Percentiles rank a stretch among this genome's conserved stretches.
These are phyloP conservation scores for Sphagnurus paluster DNA, from an alignment of 1,284 basidiomycete genomes.

Conservation along the genomic window DNA sequence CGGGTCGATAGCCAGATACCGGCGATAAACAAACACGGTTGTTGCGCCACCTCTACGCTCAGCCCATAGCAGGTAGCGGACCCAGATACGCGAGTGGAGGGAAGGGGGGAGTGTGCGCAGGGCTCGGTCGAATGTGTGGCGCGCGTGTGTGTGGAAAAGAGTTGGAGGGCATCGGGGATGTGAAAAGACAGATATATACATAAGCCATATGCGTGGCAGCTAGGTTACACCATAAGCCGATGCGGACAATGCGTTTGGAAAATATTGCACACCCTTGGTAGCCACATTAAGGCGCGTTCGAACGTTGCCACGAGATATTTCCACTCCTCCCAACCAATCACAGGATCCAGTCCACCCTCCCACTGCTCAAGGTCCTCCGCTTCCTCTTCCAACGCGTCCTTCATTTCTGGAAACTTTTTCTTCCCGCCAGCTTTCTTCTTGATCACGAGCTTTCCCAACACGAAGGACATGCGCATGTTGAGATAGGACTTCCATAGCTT, in stretches of 20 bases:
- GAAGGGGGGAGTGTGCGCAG: slow-evolving; percentile 92
- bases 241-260: slow-evolving; percentile 4
- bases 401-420: slow-evolving; percentile 88
- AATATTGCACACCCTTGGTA: slow-evolving; percentile 72
- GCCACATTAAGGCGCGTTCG: slow-evolving; percentile 92
- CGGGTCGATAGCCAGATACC: slow-evolving; percentile 87
- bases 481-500: slow-evolving; percentile 97
- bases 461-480: slow-evolving; percentile 80
- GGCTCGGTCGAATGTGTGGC: slow-evolving; percentile 93
- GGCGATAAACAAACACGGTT: slow-evolving; percentile 85
- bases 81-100: slow-evolving; percentile 94
- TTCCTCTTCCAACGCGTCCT: slow-evolving; percentile 86
- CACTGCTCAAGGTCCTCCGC: slow-evolving; percentile 77
- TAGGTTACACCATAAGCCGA: slow-evolving; percentile 31
- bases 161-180: slow-evolving; percentile 89
- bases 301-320: slow-evolving; percentile 84
- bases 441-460: slow-evolving; percentile 73
- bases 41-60: slow-evolving; percentile 84
- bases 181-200: slow-evolving; percentile 88
- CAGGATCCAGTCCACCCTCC: slow-evolving; percentile 83
- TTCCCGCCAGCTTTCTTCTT: slow-evolving; percentile 80
- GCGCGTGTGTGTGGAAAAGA: slow-evolving; percentile 87
- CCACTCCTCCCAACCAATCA: slow-evolving; percentile 96
- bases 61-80: slow-evolving; percentile 93
- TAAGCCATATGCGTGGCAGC: slow-evolving; percentile 93